These are phyloP conservation scores for Tilletia setariae DNA, from an alignment of 1,284 basidiomycete genomes.

Conservation along the genomic window DNA sequence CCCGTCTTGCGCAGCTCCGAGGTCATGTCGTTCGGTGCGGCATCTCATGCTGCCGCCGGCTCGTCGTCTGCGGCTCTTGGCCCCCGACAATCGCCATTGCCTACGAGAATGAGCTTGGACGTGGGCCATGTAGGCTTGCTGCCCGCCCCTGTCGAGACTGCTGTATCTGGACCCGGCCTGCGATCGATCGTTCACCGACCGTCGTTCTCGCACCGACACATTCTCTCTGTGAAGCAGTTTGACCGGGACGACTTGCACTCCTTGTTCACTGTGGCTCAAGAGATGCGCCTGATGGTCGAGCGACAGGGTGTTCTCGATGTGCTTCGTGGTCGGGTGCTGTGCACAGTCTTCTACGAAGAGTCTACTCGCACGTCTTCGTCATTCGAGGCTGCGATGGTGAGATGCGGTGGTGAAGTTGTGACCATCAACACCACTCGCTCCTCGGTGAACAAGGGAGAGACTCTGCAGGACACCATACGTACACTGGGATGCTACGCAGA, in stretches of 20 bases:
- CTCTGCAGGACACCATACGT: constrained; percentile 85
- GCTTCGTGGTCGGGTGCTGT: constrained; percentile 84
- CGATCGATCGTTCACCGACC: constrained; percentile 55
- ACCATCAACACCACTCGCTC: constrained; percentile 76
- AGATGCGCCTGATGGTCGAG: constrained; percentile 95
- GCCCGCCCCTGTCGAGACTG: constrained; percentile 7
- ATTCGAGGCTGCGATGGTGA: constrained; percentile 99
- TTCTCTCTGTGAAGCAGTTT: constrained; percentile 92
- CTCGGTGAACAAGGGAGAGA: constrained; percentile 92
- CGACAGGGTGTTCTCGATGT: constrained; percentile 84
- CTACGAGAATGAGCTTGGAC: constrained; percentile 1
- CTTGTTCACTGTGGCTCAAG: constrained; percentile 89
- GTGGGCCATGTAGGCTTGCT: constrained; percentile 49
- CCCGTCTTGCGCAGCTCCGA: constrained; percentile 10
- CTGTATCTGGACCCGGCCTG: background rate
- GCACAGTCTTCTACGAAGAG: constrained; percentile 96
- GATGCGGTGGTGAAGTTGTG: constrained; percentile 92
- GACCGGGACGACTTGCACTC: constrained; percentile 84
- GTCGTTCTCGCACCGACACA: constrained; percentile 74
- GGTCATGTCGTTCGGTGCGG: constrained; percentile 35
- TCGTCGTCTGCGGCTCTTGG: constrained; percentile 21
- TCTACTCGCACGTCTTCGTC: constrained; percentile 82
- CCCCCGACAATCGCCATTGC: constrained; percentile 30
- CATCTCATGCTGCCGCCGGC: constrained; percentile 22
- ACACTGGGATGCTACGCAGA: constrained; percentile 95